These are phyloP conservation scores for Geranium brycei DNA, from an alignment of 345 rosid species.

Conservation along the genomic window DNA sequence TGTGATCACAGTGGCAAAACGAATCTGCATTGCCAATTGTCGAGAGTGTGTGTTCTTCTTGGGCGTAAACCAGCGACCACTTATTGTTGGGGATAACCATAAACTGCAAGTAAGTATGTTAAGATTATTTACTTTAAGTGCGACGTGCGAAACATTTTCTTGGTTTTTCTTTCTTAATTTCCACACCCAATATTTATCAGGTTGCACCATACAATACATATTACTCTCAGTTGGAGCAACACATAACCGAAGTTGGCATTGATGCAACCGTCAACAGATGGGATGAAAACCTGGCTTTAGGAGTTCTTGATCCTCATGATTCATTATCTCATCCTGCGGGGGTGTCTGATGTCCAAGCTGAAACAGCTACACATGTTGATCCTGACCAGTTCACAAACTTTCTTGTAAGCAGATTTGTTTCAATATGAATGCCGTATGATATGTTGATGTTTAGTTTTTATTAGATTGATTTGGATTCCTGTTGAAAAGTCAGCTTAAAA, in stretches of 20 bases:
- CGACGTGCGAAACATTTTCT: neutral
- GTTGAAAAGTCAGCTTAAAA: neutral
- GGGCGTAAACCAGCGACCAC: constrained; percentile 98
- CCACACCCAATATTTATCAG: constrained; percentile 25
- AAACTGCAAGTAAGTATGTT: constrained; percentile 62
- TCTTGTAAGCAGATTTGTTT: constrained; percentile 37
- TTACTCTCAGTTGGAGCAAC: constrained; percentile 81
- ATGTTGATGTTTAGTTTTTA: neutral
- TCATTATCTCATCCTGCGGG: constrained; percentile 97
- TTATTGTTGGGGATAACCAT: constrained; percentile 95
- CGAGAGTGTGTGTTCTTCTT: constrained; percentile 92
- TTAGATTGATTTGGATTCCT: neutral
- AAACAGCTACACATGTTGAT: constrained; percentile 65
- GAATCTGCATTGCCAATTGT: constrained; percentile 89
- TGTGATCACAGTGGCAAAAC: constrained; percentile 75
- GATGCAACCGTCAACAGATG: constrained; percentile 70
- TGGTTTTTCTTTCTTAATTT: constrained; percentile 1
- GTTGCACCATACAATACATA: constrained; percentile 94
- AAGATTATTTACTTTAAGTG: no score
- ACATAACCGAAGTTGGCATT: constrained; percentile 78
- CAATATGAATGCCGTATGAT: neutral
- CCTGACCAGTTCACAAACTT: constrained; percentile 90
- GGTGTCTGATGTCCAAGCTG: constrained; percentile 82
- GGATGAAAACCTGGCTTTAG: constrained; percentile 79
- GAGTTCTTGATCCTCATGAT: constrained; percentile 90